A percentile compares a stretch with the other conserved stretches of the same genome.
These are phyloP conservation scores for Saitoella complicata DNA, from an alignment of 805 yeast species.

Conservation along the genomic window DNA sequence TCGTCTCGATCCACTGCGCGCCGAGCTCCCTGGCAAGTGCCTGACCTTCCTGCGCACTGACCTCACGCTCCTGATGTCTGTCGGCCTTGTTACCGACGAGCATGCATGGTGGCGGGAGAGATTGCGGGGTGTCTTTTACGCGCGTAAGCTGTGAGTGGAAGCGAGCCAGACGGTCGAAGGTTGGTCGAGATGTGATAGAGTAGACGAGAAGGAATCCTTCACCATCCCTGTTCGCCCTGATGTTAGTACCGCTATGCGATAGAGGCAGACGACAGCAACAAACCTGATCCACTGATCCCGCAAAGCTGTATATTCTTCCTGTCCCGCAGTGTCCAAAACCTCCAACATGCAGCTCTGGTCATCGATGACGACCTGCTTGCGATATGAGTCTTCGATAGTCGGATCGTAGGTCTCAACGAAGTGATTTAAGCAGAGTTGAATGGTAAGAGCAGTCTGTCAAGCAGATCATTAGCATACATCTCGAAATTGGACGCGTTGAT, in stretches of 20 bases:
- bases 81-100: constrained; percentile 87
- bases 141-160: constrained; percentile 71
- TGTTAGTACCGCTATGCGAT: constrained; percentile 26
- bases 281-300: constrained; percentile 37
- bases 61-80: constrained; percentile 53
- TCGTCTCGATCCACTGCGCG: constrained; percentile 73
- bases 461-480: neutral
- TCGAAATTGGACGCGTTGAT: neutral
- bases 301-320: constrained; percentile 93
- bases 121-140: constrained; percentile 41
- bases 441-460: neutral
- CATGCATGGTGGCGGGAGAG: constrained; percentile 68
- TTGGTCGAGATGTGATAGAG: constrained; percentile 59
- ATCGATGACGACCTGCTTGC: constrained; percentile 77
- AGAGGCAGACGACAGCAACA: neutral
- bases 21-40: constrained; percentile 77
- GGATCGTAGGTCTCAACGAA: constrained; percentile 81
- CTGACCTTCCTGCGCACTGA: constrained; percentile 68
- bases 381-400: constrained; percentile 88
- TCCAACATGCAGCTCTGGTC: constrained; percentile 77
- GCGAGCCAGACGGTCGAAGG: constrained; percentile 61
- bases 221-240: constrained; percentile 53
- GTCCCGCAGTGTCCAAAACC: constrained; percentile 83
- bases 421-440: constrained; percentile 10
- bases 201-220: constrained; percentile 81